Conservation (phyloP, 2,329 filamentous ascomycete species). For the Claviceps sp. region DNA sequence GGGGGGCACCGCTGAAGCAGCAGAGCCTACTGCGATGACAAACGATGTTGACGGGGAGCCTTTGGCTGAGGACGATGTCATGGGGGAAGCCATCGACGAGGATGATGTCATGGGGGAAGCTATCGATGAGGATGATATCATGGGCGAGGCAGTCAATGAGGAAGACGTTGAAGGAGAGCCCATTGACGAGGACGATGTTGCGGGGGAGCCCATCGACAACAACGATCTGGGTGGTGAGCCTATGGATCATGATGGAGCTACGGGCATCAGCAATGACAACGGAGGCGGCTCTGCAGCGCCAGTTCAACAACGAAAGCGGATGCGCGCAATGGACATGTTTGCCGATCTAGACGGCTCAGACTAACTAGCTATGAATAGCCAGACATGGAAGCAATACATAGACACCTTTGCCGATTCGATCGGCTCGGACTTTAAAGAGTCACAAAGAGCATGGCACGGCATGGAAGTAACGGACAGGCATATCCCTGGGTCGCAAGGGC, state of each 20-base stretch:
- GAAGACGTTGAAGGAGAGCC: too few relatives aligned
- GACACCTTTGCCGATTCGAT: constrained; percentile 61
- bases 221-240: constrained; percentile 28
- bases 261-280: constrained; percentile 16
- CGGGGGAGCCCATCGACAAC: constrained; percentile 25
- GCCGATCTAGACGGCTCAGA: constrained; percentile 51
- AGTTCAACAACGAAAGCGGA: constrained; percentile 40
- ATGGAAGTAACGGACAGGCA: background rate
- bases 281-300: constrained; percentile 16
- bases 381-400: background rate
- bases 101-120: constrained; percentile 34
- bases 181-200: constrained; percentile 23
- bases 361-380: background rate
- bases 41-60: constrained; percentile 26
- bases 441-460: background rate
- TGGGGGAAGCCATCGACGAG: constrained; percentile 31
- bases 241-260: constrained; percentile 30
- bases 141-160: constrained; percentile 23
- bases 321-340: constrained; percentile 79
- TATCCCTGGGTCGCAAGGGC: too few relatives aligned
- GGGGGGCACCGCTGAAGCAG: constrained; percentile 4
- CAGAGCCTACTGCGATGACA: constrained; percentile 15
- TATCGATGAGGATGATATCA: constrained; percentile 28
- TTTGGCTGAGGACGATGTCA: constrained; percentile 29
- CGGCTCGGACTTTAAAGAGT: constrained; percentile 16